Conservation (phyloP, 2,329 filamentous ascomycete genomes). For the Botryotinia calthae region DNA sequence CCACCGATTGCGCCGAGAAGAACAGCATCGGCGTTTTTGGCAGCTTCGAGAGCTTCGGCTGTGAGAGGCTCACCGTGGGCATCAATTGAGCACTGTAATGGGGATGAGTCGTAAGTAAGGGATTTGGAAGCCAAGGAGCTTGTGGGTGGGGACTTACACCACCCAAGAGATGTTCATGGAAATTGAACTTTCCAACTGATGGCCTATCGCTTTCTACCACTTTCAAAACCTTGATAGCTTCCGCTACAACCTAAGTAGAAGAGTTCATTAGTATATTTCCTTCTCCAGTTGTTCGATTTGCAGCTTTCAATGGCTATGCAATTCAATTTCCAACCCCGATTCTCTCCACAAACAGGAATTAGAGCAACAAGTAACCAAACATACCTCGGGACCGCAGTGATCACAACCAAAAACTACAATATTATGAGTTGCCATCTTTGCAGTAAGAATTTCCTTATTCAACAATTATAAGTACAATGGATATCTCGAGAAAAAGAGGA, state of each 20-base stretch:
- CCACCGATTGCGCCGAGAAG: conserved; percentile 92
- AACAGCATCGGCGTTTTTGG: conserved; percentile 83
- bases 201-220: conserved; percentile 70
- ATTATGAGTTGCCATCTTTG: conserved; percentile 66
- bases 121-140: not conserved
- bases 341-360: not conserved
- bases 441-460: not conserved
- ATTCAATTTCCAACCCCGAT: not conserved
- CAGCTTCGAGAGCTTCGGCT: conserved; percentile 76
- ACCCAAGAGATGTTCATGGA: conserved; percentile 85
- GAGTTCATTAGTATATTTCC: not conserved
- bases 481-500: not conserved
- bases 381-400: conserved; percentile 81
- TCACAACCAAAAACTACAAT: conserved; percentile 82
- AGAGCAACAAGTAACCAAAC: conserved; percentile 33
- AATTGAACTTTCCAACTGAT: conserved; percentile 71
- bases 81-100: conserved; percentile 77
- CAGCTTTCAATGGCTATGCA: not conserved
- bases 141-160: conserved; percentile 56
- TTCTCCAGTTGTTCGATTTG: not conserved
- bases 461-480: not conserved
- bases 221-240: conserved; percentile 84
- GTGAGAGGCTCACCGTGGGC: conserved; percentile 75
- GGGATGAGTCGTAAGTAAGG: conserved; percentile 1
- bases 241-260: conserved; percentile 66